phyloP scores from a whole-genome alignment of 306 rosid genomes.

The Prunus fruticosa region DNA sequence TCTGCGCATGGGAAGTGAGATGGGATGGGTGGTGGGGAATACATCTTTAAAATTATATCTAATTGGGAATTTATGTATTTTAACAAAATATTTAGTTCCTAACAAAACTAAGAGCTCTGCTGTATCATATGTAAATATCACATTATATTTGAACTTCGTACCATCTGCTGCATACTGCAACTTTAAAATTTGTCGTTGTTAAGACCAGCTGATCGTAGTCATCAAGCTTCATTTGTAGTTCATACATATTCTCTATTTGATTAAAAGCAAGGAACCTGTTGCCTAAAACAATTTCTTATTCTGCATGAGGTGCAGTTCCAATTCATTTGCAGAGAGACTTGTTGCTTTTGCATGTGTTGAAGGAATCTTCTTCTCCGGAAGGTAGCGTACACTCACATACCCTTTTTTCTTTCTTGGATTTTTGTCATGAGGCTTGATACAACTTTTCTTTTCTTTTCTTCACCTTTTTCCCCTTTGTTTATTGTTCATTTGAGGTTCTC shows the following conservation, averaged over 20 bases:
- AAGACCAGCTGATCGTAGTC: not conserved
- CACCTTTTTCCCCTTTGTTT: not conserved
- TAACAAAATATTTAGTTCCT: not conserved
- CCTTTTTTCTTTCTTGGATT: not conserved
- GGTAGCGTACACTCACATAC: slow-evolving; percentile 40
- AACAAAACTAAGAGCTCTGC: not conserved
- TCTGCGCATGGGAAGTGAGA: not conserved
- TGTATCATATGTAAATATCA: not conserved
- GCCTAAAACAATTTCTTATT: slow-evolving; percentile 22
- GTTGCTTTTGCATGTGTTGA: slow-evolving; percentile 89
- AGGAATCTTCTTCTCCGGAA: slow-evolving; percentile 95
- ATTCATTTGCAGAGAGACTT: slow-evolving; percentile 75
- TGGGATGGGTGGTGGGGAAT: too few relatives aligned
- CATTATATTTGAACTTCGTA: not conserved
- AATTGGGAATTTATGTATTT: not conserved
- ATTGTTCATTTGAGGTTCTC: slow-evolving; percentile 29
- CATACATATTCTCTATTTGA: not conserved
- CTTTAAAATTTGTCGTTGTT: not conserved
- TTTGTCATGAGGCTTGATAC: slow-evolving; percentile 4
- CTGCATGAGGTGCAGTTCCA: slow-evolving; percentile 58
- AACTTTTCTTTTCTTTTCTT: not conserved
- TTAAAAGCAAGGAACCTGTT: not conserved
- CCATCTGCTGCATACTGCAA: not conserved
- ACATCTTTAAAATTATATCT: not conserved
- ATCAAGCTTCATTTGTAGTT: slow-evolving; percentile 8